Evolutionary conservation across 1,139 yeast species (phyloP).

Genomic region (Groenewaldozyma auringiensis): DNA sequence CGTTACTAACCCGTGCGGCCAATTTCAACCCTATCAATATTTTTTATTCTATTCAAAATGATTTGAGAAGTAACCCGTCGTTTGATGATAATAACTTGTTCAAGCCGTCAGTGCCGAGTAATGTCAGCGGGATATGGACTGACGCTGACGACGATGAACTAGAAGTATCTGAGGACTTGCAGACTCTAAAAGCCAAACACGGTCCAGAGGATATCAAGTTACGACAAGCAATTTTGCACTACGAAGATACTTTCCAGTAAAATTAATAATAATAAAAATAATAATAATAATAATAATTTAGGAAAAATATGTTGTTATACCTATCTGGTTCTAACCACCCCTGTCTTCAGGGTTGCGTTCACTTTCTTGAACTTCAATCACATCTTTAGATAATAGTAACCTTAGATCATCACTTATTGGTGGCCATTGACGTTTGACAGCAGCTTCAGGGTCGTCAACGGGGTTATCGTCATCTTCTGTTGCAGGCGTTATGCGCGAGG

Average conservation of each 20-base stretch:
- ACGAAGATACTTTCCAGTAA: not conserved
- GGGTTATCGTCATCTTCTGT: conserved; percentile 8
- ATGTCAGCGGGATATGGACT: not conserved
- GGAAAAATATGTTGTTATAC: not conserved
- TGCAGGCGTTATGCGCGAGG: conserved; percentile 8
- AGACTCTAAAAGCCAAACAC: not conserved
- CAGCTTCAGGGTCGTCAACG: not conserved
- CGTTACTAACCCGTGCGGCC: not conserved
- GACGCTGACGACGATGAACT: not conserved
- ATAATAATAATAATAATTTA: not conserved
- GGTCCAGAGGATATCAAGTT: not conserved
- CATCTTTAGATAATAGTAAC: conserved; percentile 47
- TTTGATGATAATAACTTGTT: not conserved
- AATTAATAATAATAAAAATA: not conserved
- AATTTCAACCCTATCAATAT: not conserved
- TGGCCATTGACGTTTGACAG: conserved; percentile 16
- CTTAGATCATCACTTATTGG: conserved; percentile 50
- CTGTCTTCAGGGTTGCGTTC: conserved; percentile 32
- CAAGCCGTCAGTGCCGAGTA: not conserved
- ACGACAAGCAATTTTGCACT: not conserved
- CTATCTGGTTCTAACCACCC: conserved; percentile 26
- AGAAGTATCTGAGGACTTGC: not conserved
- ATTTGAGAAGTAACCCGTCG: not conserved
- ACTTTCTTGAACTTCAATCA: conserved; percentile 59
- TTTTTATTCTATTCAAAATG: not conserved